A percentile compares a stretch with the other conserved stretches of the same genome.
Evolutionary conservation across 2,329 filamentous ascomycete genomes (phyloP).

Genomic region (Pseudocercospora pini-densiflorae): DNA sequence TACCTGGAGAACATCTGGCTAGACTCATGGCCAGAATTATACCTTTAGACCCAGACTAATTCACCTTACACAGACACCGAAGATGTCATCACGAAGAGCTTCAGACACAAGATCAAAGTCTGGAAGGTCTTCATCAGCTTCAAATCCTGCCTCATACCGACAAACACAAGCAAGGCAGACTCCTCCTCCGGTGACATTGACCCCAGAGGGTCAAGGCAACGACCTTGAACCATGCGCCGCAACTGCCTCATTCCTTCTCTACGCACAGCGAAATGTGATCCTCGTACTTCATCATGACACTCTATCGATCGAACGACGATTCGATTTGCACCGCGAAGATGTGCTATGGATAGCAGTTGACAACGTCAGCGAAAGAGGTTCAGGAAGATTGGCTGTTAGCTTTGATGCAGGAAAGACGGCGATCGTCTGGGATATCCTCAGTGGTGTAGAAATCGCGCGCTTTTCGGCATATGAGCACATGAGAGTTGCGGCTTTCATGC

Average conservation of each 20-base stretch:
- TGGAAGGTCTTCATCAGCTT: slow-evolving; percentile 26
- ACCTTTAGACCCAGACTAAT: slow-evolving; percentile 31
- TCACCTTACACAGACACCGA: slow-evolving; percentile 29
- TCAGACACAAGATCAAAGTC: slow-evolving; percentile 48
- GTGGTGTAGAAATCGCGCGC: slow-evolving; percentile 85
- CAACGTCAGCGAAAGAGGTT: slow-evolving; percentile 84
- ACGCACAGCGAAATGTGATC: slow-evolving; percentile 79
- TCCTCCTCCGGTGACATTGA: slow-evolving; percentile 50
- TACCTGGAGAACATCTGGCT: slow-evolving; percentile 22
- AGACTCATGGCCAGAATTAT: slow-evolving; percentile 29
- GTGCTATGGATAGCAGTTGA: slow-evolving; percentile 86
- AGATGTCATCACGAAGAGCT: slow-evolving; percentile 46
- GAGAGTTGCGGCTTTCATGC: slow-evolving; percentile 89
- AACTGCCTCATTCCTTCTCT: slow-evolving; percentile 88
- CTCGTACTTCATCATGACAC: slow-evolving; percentile 93
- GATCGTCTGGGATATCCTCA: slow-evolving; percentile 96
- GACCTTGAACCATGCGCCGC: slow-evolving; percentile 86
- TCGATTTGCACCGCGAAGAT: slow-evolving; percentile 81
- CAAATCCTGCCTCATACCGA: slow-evolving; percentile 21
- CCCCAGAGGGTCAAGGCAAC: slow-evolving; percentile 52
- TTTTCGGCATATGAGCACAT: slow-evolving; percentile 91
- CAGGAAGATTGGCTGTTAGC: slow-evolving; percentile 85
- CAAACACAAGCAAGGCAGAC: slow-evolving; percentile 25
- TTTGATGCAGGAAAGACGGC: slow-evolving; percentile 90
- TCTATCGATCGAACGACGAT: slow-evolving; percentile 83